A percentile compares a stretch with the other conserved stretches of the same genome.
phyloP scores from a whole-genome alignment of 495 filamentous ascomycete genomes.

The Penicillium daleae region DNA sequence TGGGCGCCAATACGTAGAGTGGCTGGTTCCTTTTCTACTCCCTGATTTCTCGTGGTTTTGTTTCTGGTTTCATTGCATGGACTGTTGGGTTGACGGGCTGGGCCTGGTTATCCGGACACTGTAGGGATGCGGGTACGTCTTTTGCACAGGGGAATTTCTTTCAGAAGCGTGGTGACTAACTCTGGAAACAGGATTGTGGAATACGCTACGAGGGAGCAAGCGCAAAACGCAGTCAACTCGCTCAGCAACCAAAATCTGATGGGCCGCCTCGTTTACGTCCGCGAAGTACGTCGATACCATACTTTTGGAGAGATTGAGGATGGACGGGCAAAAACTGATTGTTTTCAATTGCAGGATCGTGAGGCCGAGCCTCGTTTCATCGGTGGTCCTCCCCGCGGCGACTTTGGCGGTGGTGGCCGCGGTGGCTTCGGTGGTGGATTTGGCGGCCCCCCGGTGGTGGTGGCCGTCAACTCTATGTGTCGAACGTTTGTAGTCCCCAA shows the following conservation, averaged over 20 bases:
- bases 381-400: slow-evolving; percentile 70
- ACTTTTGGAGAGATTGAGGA: background rate
- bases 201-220: slow-evolving; percentile 99
- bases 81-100: slow-evolving; percentile 99
- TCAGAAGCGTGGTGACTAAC: slow-evolving; percentile 34
- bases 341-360: slow-evolving; percentile 68
- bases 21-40: slow-evolving; percentile 73
- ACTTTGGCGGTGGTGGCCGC: slow-evolving; percentile 59
- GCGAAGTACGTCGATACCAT: slow-evolving; percentile 68
- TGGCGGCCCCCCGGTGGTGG: slow-evolving; percentile 59
- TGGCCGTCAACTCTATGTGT: slow-evolving; percentile 91
- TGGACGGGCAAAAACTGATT: slow-evolving; percentile 1
- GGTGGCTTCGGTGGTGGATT: slow-evolving; percentile 44
- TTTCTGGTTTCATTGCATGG: slow-evolving; percentile 74
- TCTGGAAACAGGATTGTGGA: slow-evolving; percentile 85
- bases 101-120: slow-evolving; percentile 85
- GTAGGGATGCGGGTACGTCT: slow-evolving; percentile 99
- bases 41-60: slow-evolving; percentile 50
- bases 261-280: slow-evolving; percentile 97
- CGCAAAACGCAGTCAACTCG: slow-evolving; percentile 93
- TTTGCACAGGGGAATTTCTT: background rate
- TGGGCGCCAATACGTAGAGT: slow-evolving; percentile 93
- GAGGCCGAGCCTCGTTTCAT: slow-evolving; percentile 95
- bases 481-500: slow-evolving; percentile 81
- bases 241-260: slow-evolving; percentile 99